Evolutionary conservation across 2,329 filamentous ascomycete species (phyloP).

Genomic region (Phaeomoniella chlamydospora): DNA sequence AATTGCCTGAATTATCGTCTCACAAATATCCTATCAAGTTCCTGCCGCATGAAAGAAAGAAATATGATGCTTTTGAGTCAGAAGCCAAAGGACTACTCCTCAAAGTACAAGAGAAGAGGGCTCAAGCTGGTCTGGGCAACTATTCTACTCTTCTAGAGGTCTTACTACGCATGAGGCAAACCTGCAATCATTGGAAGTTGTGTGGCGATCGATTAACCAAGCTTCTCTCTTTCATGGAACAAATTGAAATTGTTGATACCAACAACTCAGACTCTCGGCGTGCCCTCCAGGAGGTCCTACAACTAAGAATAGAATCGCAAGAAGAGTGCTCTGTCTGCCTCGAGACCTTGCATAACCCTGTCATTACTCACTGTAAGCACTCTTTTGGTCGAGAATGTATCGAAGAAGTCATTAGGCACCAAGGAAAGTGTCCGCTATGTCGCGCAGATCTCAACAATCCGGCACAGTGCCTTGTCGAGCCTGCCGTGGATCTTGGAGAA

Average conservation of each 20-base stretch:
- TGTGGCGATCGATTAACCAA: slow-evolving; percentile 55
- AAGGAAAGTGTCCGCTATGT: slow-evolving; percentile 76
- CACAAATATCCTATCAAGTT: slow-evolving; percentile 65
- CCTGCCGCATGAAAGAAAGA: slow-evolving; percentile 55
- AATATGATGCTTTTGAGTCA: slow-evolving; percentile 49
- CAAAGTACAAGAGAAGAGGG: slow-evolving; percentile 31
- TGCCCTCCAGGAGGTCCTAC: slow-evolving; percentile 60
- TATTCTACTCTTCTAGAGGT: slow-evolving; percentile 71
- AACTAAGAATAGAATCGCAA: slow-evolving; percentile 62
- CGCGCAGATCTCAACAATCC: slow-evolving; percentile 48
- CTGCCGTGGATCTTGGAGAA: slow-evolving; percentile 42
- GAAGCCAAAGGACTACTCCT: slow-evolving; percentile 65
- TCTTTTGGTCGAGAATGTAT: slow-evolving; percentile 66
- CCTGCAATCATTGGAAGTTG: slow-evolving; percentile 80
- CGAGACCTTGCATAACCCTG: slow-evolving; percentile 45
- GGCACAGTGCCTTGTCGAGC: slow-evolving; percentile 48
- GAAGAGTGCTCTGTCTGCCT: slow-evolving; percentile 77
- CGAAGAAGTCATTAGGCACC: slow-evolving; percentile 54
- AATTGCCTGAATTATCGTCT: slow-evolving; percentile 62
- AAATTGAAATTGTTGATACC: slow-evolving; percentile 51
- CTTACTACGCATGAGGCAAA: slow-evolving; percentile 67
- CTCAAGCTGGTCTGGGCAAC: slow-evolving; percentile 31
- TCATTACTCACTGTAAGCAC: slow-evolving; percentile 78
- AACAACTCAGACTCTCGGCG: slow-evolving; percentile 47
- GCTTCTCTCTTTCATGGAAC: slow-evolving; percentile 56